Evolutionary conservation across 345 rosid species (phyloP).

Genomic region (Ceriops zippeliana): DNA sequence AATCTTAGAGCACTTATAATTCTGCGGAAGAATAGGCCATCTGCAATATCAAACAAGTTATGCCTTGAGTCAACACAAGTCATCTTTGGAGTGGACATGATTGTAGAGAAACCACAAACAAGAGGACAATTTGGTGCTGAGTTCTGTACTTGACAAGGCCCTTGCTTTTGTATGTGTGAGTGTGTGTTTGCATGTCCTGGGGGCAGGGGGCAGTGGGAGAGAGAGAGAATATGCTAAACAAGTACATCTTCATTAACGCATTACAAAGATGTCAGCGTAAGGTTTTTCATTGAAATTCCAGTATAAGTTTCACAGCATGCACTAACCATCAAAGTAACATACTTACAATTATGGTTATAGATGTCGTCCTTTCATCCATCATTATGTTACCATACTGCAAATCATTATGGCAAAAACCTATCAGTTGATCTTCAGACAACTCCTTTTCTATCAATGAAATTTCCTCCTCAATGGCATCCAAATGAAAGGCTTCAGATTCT

Average conservation of each 20-base stretch:
- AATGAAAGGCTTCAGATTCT: conserved; percentile 19
- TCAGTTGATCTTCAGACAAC: conserved; percentile 10
- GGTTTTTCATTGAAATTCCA: too few relatives aligned
- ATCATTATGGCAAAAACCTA: conserved; percentile 35
- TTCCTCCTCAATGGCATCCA: conserved; percentile 25
- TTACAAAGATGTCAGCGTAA: too few relatives aligned
- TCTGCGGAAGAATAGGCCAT: background rate
- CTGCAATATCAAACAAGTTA: background rate
- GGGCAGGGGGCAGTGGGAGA: too few relatives aligned
- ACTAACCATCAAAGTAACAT: background rate
- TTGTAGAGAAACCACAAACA: too few relatives aligned
- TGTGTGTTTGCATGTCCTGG: too few relatives aligned
- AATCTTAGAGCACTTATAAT: background rate
- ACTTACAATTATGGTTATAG: conserved; percentile 29
- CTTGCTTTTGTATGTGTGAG: too few relatives aligned
- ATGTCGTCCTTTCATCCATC: conserved; percentile 29
- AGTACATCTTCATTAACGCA: too few relatives aligned
- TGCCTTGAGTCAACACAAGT: background rate
- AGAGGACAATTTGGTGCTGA: too few relatives aligned
- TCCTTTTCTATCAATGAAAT: conserved; percentile 24
- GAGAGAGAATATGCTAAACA: too few relatives aligned
- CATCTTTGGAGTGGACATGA: too few relatives aligned
- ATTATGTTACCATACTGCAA: conserved; percentile 35
- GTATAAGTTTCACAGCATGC: background rate
- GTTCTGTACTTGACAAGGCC: too few relatives aligned